phyloP scores from a whole-genome alignment of 352 stramenopile genomes.

The Pythium myriotylum region DNA sequence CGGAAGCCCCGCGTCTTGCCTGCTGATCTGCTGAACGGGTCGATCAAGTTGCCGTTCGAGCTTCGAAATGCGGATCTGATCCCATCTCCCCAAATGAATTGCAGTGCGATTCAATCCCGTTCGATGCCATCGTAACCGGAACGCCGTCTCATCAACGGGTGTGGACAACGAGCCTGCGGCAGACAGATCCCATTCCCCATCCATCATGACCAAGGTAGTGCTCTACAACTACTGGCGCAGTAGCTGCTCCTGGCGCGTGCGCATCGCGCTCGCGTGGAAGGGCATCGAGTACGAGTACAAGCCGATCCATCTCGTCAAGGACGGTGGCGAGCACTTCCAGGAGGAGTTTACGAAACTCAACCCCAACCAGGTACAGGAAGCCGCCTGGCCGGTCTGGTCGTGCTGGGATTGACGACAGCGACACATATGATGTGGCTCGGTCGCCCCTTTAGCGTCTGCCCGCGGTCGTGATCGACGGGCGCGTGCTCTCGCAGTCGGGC shows the following conservation, averaged over 20 bases:
- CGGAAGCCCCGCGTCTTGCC: no score
- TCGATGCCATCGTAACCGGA: no score
- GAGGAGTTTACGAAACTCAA: constrained; percentile 62
- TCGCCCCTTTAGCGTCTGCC: constrained; percentile 68
- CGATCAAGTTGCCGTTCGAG: no score
- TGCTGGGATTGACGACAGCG: no score
- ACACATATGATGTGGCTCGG: no score
- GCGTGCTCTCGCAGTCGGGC: constrained; percentile 77
- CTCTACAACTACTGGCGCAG: constrained; percentile 91
- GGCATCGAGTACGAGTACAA: constrained; percentile 79
- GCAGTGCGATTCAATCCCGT: constrained; percentile 9
- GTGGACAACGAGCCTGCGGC: no score
- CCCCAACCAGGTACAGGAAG: constrained; percentile 71
- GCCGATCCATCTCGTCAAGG: constrained; percentile 70
- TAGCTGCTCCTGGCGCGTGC: constrained; percentile 89
- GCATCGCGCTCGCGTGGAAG: constrained; percentile 89
- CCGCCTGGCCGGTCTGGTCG: no score
- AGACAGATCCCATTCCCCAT: no score
- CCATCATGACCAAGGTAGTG: constrained; percentile 13
- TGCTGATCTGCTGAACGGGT: no score
- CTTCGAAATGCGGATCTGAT: no score
- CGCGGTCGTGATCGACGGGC: constrained; percentile 76
- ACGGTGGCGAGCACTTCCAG: constrained; percentile 57
- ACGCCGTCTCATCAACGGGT: no score
- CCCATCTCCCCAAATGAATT: no score